phyloP scores from a whole-genome alignment of 768 basidiomycete genomes.

The Tulasnella sp. region DNA sequence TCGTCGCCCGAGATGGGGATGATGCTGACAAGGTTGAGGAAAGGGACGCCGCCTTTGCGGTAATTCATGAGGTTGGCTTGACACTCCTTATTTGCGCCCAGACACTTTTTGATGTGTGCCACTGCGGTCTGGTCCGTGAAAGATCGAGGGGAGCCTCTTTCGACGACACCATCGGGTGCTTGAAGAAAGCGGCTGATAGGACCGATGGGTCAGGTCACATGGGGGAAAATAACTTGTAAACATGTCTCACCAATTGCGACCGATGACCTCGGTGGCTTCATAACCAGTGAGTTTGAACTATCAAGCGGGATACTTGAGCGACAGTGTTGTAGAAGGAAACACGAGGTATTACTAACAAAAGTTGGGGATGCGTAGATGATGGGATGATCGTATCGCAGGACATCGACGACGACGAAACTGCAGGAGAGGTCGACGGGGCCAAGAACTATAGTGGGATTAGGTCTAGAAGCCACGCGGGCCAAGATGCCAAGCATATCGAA shows the following conservation, averaged over 20 bases:
- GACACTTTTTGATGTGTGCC: conserved; percentile 48
- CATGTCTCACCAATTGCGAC: conserved; percentile 63
- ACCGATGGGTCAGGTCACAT: no score
- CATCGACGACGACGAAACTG: conserved; percentile 85
- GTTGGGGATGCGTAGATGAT: conserved; percentile 85
- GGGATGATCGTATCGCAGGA: conserved; percentile 66
- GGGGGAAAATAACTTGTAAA: neutral
- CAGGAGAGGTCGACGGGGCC: conserved; percentile 91
- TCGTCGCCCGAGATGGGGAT: conserved; percentile 72
- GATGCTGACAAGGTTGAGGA: conserved; percentile 86
- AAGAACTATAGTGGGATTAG: conserved; percentile 60
- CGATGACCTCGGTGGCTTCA: conserved; percentile 60
- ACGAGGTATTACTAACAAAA: conserved; percentile 39
- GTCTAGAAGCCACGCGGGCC: conserved; percentile 60
- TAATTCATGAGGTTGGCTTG: conserved; percentile 85
- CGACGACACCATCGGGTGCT: conserved; percentile 50
- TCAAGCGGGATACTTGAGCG: neutral
- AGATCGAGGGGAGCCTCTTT: conserved; percentile 43
- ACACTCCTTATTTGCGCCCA: conserved; percentile 71
- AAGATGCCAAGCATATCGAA: conserved; percentile 83
- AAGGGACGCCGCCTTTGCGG: conserved; percentile 68
- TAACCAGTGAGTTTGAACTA: conserved; percentile 55
- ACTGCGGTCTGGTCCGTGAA: conserved; percentile 57
- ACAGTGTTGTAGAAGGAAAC: neutral
- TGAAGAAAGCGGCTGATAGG: conserved; percentile 54